These are phyloP conservation scores for Anastatica hierochuntica DNA, from an alignment of 345 rosid species.

Conservation along the genomic window DNA sequence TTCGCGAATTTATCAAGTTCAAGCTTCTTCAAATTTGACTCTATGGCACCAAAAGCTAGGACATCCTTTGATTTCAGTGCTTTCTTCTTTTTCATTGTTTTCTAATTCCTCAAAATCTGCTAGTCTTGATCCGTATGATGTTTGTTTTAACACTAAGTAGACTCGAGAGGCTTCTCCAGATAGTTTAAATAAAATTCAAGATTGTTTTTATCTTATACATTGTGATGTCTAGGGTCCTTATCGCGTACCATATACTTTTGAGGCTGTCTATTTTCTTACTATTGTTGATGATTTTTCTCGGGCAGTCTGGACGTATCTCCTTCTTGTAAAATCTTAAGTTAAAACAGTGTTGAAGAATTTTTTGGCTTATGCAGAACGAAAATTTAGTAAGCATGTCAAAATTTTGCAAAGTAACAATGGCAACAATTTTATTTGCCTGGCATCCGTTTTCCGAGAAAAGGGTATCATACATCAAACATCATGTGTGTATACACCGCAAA, in stretches of 20 bases:
- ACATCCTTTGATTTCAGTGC: no score
- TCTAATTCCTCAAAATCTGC: no score
- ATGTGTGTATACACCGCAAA: not conserved
- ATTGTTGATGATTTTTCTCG: not conserved
- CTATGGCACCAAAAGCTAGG: no score
- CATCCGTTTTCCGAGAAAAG: accelerated
- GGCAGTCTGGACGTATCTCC: not conserved
- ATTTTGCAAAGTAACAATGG: not conserved
- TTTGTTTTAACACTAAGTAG: no score
- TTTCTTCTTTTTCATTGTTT: no score
- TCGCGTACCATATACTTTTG: not conserved
- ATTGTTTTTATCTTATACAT: not conserved
- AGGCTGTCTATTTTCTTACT: no score
- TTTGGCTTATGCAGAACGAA: no score
- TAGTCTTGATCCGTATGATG: no score
- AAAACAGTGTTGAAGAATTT: no score
- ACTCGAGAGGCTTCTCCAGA: not conserved
- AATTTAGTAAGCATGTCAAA: not conserved
- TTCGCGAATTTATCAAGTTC: no score
- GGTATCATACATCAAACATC: not conserved
- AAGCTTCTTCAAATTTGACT: no score
- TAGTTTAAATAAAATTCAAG: not conserved
- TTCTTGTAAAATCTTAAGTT: not conserved
- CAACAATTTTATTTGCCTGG: not conserved
- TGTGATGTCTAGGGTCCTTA: not conserved